phyloP scores from a whole-genome alignment of 352 stramenopile species.

The Elongisporangium anandrum region DNA sequence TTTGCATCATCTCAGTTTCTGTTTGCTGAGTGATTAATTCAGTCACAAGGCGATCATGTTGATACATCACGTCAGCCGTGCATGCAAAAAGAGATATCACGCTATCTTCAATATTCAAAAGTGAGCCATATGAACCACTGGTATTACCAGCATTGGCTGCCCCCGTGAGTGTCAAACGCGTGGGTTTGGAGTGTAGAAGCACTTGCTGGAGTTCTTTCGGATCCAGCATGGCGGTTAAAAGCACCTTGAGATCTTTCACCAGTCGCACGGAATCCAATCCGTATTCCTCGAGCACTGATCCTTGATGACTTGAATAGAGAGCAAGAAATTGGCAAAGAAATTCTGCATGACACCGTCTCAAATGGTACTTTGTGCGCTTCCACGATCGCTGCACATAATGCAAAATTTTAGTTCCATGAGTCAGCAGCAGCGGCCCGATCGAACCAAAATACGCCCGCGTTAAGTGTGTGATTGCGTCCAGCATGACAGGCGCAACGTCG shows the following conservation, averaged over 20 bases:
- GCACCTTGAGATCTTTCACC: conserved; percentile 33
- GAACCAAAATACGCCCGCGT: conserved; percentile 37
- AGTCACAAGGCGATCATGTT: conserved; percentile 49
- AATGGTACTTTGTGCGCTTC: conserved; percentile 29
- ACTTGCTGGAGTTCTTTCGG: conserved; percentile 44
- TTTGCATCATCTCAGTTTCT: background rate
- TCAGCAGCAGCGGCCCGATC: conserved; percentile 35
- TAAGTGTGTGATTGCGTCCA: conserved; percentile 53
- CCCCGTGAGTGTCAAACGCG: conserved; percentile 5
- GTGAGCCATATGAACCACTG: conserved; percentile 1
- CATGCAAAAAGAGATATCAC: conserved; percentile 42
- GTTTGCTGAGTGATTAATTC: conserved; percentile 8
- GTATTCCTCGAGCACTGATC: conserved; percentile 21
- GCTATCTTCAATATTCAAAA: conserved; percentile 38
- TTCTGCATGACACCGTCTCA: conserved; percentile 31
- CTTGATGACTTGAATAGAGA: conserved; percentile 44
- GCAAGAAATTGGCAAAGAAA: conserved; percentile 62
- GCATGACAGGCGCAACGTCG: conserved; percentile 30
- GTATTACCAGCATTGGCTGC: conserved; percentile 3
- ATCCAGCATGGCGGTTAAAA: conserved; percentile 32
- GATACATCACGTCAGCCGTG: conserved; percentile 44
- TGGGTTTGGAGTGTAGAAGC: conserved; percentile 28
- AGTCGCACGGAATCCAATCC: conserved; percentile 30
- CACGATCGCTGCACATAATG: conserved; percentile 66
- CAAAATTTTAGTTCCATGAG: conserved; percentile 33